These are phyloP conservation scores for Diversispora epigaea DNA, from an alignment of 192 early-diverging fungal genomes.

Conservation along the genomic window DNA sequence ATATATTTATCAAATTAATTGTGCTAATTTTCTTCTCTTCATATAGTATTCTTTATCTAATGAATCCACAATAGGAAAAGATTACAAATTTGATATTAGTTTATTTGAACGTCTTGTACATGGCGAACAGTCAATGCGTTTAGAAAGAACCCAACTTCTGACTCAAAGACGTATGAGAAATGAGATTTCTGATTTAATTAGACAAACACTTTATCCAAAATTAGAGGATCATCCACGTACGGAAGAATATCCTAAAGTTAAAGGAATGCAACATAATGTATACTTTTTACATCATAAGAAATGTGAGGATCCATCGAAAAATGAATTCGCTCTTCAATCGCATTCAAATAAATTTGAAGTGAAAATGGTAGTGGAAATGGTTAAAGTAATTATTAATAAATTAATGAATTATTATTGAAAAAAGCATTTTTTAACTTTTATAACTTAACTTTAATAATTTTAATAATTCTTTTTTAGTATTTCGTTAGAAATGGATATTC, in stretches of 20 bases:
- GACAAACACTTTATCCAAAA: slow-evolving; percentile 43
- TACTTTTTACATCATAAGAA: slow-evolving; percentile 52
- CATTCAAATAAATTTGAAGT: slow-evolving; percentile 50
- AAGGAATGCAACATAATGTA: slow-evolving; percentile 46
- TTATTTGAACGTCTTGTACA: slow-evolving; percentile 49
- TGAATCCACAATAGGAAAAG: slow-evolving; percentile 38
- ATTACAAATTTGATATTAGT: slow-evolving; percentile 46
- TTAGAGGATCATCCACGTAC: slow-evolving; percentile 45
- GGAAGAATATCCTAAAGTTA: slow-evolving; percentile 36
- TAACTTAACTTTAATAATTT: no score
- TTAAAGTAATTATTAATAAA: slow-evolving; percentile 24
- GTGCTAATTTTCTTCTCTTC: background rate
- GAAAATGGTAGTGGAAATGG: slow-evolving; percentile 49
- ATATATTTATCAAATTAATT: background rate
- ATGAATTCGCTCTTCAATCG: slow-evolving; percentile 46
- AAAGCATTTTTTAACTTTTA: no score
- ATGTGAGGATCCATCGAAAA: slow-evolving; percentile 40
- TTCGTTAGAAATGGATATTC: slow-evolving; percentile 54
- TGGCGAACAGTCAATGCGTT: background rate
- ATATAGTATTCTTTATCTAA: slow-evolving; percentile 29
- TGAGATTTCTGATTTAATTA: slow-evolving; percentile 49
- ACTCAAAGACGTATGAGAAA: slow-evolving; percentile 56
- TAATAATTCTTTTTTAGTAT: no score
- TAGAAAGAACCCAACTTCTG: slow-evolving; percentile 5
- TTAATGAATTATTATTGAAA: no score